phyloP scores from a whole-genome alignment of 139 green algal genomes.

The Chlamydomonas schloesseri region DNA sequence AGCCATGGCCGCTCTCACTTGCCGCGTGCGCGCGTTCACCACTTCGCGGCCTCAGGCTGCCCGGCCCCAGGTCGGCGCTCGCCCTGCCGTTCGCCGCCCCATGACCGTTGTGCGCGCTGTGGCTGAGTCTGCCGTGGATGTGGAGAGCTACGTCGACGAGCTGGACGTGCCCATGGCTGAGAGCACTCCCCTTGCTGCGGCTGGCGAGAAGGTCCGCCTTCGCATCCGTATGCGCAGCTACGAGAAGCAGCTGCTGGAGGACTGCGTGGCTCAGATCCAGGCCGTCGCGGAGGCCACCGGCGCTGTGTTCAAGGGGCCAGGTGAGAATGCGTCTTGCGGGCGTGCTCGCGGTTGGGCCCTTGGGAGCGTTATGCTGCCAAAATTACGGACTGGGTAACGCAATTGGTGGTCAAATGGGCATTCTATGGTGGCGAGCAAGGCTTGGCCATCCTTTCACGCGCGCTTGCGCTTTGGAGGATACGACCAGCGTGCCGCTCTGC shows the following conservation, averaged over 20 bases:
- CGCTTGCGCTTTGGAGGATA: too few relatives aligned
- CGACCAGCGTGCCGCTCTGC: too few relatives aligned
- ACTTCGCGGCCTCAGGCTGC: slow-evolving; percentile 40
- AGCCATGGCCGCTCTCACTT: slow-evolving; percentile 37
- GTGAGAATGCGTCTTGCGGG: neutral
- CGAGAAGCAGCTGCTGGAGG: slow-evolving; percentile 69
- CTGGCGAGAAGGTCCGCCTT: slow-evolving; percentile 57
- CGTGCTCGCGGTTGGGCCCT: too few relatives aligned
- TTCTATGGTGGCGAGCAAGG: too few relatives aligned
- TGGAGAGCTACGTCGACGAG: slow-evolving; percentile 49
- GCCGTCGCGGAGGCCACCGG: slow-evolving; percentile 76
- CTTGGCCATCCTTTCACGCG: too few relatives aligned
- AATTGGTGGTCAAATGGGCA: too few relatives aligned
- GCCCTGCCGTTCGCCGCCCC: neutral
- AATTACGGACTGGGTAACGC: too few relatives aligned
- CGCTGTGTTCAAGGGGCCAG: slow-evolving; percentile 74
- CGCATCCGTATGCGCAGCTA: slow-evolving; percentile 87
- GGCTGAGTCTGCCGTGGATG: slow-evolving; percentile 9
- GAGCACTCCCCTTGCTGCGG: neutral
- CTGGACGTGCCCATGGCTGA: slow-evolving; percentile 38
- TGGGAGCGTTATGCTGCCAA: too few relatives aligned
- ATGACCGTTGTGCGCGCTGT: neutral
- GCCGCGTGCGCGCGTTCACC: slow-evolving; percentile 46
- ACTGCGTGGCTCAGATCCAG: slow-evolving; percentile 75
- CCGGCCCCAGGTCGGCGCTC: slow-evolving; percentile 11